Evolutionary conservation across 768 basidiomycete species (phyloP).

Genomic region (Chalciporus sphaerocephalus): DNA sequence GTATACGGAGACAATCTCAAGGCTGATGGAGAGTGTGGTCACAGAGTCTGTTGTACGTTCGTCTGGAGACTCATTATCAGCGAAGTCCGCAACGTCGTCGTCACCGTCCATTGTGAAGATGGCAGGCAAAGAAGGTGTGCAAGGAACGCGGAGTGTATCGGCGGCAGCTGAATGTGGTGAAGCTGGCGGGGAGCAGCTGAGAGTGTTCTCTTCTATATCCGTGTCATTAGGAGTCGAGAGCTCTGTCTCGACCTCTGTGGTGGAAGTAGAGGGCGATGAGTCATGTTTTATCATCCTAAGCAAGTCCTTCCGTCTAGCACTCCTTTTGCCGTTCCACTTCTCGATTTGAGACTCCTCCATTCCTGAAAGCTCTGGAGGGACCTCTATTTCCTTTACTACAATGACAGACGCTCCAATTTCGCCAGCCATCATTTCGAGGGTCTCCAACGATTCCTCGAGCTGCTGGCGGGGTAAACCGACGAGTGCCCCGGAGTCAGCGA

Average conservation of each 20-base stretch:
- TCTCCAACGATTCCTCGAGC: constrained; percentile 77
- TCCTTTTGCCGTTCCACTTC: constrained; percentile 37
- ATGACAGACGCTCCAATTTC: constrained; percentile 92
- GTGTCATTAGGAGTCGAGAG: constrained; percentile 34
- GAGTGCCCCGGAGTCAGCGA: constrained; percentile 84
- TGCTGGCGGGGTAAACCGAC: constrained; percentile 72
- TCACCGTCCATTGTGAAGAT: constrained; percentile 49
- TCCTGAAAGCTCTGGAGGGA: constrained; percentile 49
- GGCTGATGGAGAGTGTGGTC: constrained; percentile 41
- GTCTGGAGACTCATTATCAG: constrained; percentile 22
- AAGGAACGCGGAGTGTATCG: background rate
- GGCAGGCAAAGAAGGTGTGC: background rate
- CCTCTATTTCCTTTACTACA: constrained; percentile 83
- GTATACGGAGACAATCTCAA: constrained; percentile 69
- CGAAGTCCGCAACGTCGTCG: constrained; percentile 32
- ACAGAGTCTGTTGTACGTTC: background rate
- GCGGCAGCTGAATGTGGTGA: constrained; percentile 6
- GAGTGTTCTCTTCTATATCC: constrained; percentile 34
- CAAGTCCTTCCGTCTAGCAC: constrained; percentile 33
- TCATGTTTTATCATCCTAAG: constrained; percentile 21
- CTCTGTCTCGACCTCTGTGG: constrained; percentile 40
- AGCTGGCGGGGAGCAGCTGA: constrained; percentile 3
- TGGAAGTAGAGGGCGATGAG: constrained; percentile 31
- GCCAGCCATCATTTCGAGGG: constrained; percentile 89
- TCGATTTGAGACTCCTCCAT: constrained; percentile 31